Conservation (phyloP, 1,284 basidiomycete species). For the Afroboletus lepidellus region DNA sequence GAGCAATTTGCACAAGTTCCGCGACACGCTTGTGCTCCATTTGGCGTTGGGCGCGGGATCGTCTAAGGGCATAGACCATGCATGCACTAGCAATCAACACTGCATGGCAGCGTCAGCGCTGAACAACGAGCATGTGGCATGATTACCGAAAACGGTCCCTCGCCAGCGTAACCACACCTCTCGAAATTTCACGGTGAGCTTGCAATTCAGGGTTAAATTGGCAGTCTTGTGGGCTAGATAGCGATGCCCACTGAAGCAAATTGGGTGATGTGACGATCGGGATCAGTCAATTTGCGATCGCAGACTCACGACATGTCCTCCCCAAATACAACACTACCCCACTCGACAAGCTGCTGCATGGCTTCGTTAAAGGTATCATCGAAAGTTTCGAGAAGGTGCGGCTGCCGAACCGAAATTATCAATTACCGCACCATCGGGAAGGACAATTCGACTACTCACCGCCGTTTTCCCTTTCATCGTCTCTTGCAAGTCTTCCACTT, state of each 20-base stretch:
- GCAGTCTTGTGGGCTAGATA: conserved; percentile 79
- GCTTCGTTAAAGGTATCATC: conserved; percentile 80
- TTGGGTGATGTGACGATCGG: conserved; percentile 24
- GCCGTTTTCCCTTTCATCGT: conserved; percentile 54
- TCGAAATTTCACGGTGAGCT: conserved; percentile 65
- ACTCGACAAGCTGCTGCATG: conserved; percentile 76
- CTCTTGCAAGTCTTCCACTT: conserved; percentile 53
- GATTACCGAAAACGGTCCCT: conserved; percentile 62
- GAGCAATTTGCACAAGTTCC: conserved; percentile 75
- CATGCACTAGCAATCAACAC: conserved; percentile 38
- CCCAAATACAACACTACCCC: conserved; percentile 76
- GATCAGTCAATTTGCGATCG: conserved; percentile 25
- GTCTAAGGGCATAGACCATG: conserved; percentile 38
- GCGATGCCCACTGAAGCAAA: conserved; percentile 55
- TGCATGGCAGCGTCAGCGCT: conserved; percentile 22
- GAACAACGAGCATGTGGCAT: conserved; percentile 8
- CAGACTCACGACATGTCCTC: conserved; percentile 67
- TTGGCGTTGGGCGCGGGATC: conserved; percentile 49
- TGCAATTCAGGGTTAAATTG: conserved; percentile 71
- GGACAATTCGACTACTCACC: conserved; percentile 40
- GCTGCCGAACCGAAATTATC: conserved; percentile 38
- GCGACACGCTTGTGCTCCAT: conserved; percentile 72
- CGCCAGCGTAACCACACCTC: conserved; percentile 73
- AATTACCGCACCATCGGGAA: conserved; percentile 10
- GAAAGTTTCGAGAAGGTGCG: conserved; percentile 52